A percentile compares a stretch with the other conserved stretches of the same genome.
Evolutionary conservation across 257 asterid species (phyloP).

Genomic region (Solanum medicagineum): DNA sequence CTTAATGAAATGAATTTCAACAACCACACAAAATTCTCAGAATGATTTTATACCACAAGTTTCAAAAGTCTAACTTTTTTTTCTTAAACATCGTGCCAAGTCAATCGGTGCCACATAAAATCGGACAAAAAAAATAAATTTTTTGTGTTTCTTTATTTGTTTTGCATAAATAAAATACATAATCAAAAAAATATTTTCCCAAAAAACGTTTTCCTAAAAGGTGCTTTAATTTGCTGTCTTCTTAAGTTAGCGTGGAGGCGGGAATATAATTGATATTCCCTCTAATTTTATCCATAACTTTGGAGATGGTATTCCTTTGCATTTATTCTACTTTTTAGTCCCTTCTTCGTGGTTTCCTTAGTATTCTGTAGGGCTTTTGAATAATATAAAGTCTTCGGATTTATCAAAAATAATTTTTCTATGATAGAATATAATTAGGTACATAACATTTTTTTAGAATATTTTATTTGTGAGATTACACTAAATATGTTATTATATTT

Average conservation of each 20-base stretch:
- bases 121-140: neutral
- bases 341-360: neutral
- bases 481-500: too few relatives aligned
- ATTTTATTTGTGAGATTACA: accelerated
- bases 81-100: too few relatives aligned
- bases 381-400: neutral
- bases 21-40: too few relatives aligned
- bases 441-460: neutral
- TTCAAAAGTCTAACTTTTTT: too few relatives aligned
- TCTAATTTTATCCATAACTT: neutral
- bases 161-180: neutral
- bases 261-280: neutral
- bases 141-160: neutral
- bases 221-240: neutral
- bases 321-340: neutral
- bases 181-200: neutral
- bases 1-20: too few relatives aligned
- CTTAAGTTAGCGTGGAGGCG: neutral
- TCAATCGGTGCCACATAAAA: too few relatives aligned
- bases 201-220: neutral
- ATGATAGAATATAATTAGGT: neutral
- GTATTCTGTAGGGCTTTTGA: neutral
- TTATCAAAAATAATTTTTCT: neutral
- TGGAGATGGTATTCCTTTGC: neutral
- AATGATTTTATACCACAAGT: too few relatives aligned